Base-by-base conservation (phyloP, 352 stramenopile genomes). In the Blastocystis sp. region DNA sequence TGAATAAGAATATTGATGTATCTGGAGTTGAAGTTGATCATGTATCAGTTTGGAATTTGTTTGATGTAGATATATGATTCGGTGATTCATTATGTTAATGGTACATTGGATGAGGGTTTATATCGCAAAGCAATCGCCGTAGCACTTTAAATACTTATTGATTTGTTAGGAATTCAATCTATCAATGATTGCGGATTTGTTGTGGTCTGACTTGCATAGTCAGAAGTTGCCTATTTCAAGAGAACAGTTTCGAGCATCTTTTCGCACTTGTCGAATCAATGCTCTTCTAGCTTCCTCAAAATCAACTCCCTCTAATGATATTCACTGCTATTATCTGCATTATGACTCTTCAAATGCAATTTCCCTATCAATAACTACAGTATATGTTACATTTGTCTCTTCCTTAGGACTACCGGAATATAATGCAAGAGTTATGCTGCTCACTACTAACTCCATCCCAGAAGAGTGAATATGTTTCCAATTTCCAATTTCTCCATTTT, bases 131-230 rank as follows among this genome's bases (percentile, higher is more conserved):
- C n/a, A 6, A 68, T 84, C 19, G 27, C 17, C 35, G 73, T 84
- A 17, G 4, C n/a, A n/a, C n/a, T n/a, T n/a, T n/a, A n/a, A n/a
- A n/a, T n/a, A n/a, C n/a, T n/a, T n/a, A n/a, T n/a, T n/a, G n/a
- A n/a, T n/a, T n/a, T n/a, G n/a, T n/a, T 68, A 84, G 73, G 15
- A 62, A 42, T 84, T 84, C 56, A 84, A 60, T 48, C 24, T 84
- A 35, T 33, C 33, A 6, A 19, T 17, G 17, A 54, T 84, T 40
- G 44, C 73, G 0, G 56, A 84, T 17, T 15, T 30, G 17, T n/a
- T 84, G 1, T 84, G 73, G 73, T 53, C 15, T 0, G 19, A 19
- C 24, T 35, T 84, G 30, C 54, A 22, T 30, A 13, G 11, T 3
- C 33, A 22, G 15, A 69, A 84, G 30, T 22, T 19, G 0, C 17